These are phyloP conservation scores for Cryptococcus hybrid DNA, from an alignment of 1,284 basidiomycete genomes.

Conservation along the genomic window DNA sequence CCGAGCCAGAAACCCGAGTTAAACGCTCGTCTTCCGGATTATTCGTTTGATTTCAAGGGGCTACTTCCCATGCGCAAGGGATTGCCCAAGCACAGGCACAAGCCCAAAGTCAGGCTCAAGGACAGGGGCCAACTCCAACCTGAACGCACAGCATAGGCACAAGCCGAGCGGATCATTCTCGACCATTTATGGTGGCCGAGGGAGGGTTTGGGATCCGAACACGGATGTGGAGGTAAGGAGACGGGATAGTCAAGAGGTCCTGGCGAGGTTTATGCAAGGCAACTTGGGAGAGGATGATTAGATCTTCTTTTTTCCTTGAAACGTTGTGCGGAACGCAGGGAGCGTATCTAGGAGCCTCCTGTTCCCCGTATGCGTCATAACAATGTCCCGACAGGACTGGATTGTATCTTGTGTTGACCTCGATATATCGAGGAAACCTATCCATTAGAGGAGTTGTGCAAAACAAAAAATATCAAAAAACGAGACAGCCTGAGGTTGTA, in stretches of 20 bases:
- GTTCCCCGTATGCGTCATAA: too few relatives aligned
- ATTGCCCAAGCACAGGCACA: neutral
- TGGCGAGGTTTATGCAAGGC: slow-evolving; percentile 65
- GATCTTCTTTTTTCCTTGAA: too few relatives aligned
- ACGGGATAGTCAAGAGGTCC: slow-evolving; percentile 74
- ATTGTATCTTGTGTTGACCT: too few relatives aligned
- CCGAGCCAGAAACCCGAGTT: neutral
- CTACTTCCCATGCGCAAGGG: neutral
- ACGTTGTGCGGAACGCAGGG: too few relatives aligned
- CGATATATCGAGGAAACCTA: too few relatives aligned
- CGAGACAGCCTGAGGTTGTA: too few relatives aligned
- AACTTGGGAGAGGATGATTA: too few relatives aligned
- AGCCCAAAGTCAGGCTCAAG: neutral
- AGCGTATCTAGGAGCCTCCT: too few relatives aligned
- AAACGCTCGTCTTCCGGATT: slow-evolving; percentile 4
- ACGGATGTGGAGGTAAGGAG: slow-evolving; percentile 53
- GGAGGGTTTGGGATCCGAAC: slow-evolving; percentile 34
- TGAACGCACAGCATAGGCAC: too few relatives aligned
- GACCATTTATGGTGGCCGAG: neutral
- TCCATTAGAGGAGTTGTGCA: too few relatives aligned
- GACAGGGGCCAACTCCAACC: neutral
- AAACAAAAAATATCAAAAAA: too few relatives aligned
- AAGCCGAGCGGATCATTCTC: neutral
- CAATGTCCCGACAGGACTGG: too few relatives aligned
- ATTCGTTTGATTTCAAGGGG: slow-evolving; percentile 13